Percentiles rank a stretch among this genome's conserved stretches.
phyloP scores from a whole-genome alignment of 331 rosid species.

The Quercus phellos region DNA sequence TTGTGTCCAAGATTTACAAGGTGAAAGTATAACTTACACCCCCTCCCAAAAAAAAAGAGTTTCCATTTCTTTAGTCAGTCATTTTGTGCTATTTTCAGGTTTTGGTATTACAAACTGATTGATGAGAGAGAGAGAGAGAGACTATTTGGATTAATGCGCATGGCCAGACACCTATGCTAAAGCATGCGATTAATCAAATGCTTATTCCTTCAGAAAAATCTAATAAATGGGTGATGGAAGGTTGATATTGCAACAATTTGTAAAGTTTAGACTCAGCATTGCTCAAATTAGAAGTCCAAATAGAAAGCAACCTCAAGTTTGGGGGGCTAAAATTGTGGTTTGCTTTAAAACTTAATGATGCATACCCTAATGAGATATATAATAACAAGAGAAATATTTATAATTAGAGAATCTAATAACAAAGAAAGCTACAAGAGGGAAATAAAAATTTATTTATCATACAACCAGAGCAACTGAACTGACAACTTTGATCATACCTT shows the following conservation, averaged over 20 bases:
- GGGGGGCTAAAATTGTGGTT: background rate
- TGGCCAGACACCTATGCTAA: background rate
- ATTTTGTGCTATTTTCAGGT: no score
- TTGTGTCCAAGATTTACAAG: no score
- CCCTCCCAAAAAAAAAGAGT: no score
- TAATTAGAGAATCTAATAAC: background rate
- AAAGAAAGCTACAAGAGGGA: background rate
- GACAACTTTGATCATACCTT: slow-evolving; percentile 47
- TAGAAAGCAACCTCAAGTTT: background rate
- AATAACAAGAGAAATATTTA: background rate
- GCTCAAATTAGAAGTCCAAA: background rate
- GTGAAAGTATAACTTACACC: no score
- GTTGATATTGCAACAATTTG: background rate
- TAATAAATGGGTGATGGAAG: background rate
- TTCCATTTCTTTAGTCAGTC: no score
- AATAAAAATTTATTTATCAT: background rate
- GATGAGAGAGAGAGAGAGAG: background rate
- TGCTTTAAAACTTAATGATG: background rate
- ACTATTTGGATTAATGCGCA: background rate
- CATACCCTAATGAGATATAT: no score
- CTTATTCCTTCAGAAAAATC: background rate
- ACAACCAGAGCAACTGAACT: background rate
- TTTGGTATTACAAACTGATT: no score
- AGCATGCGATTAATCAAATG: background rate
- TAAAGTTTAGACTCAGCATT: background rate